Evolutionary conservation across 2,329 filamentous ascomycete species (phyloP).

Genomic region (Cadophora sp.): DNA sequence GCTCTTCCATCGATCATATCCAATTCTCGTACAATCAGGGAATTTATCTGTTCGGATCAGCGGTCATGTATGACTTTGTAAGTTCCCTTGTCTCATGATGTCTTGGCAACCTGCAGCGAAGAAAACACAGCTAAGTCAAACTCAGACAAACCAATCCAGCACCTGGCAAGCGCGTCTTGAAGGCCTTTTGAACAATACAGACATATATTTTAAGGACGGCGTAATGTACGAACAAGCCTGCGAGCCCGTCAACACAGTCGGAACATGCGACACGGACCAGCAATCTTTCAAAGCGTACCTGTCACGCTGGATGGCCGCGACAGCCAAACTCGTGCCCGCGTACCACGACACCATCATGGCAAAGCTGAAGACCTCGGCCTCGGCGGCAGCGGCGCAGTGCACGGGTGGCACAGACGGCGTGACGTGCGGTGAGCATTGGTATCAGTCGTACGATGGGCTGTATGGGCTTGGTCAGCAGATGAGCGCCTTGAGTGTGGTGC

Average conservation of each 20-base stretch:
- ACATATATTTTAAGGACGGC: conserved; percentile 61
- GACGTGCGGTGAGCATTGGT: conserved; percentile 68
- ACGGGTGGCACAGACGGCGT: conserved; percentile 61
- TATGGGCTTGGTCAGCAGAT: conserved; percentile 74
- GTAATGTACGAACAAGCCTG: conserved; percentile 56
- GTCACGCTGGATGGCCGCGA: conserved; percentile 65
- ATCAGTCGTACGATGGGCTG: conserved; percentile 58
- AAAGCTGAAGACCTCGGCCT: conserved; percentile 59
- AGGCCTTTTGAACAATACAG: conserved; percentile 58
- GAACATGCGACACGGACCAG: conserved; percentile 67
- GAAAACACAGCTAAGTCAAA: conserved; percentile 19
- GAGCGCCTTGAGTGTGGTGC: conserved; percentile 68
- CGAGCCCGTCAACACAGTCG: conserved; percentile 51
- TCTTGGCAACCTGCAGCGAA: conserved; percentile 1
- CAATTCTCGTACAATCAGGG: conserved; percentile 76
- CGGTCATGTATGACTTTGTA: conserved; percentile 56
- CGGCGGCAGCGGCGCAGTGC: conserved; percentile 62
- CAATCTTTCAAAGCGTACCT: conserved; percentile 70
- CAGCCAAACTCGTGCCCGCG: conserved; percentile 68
- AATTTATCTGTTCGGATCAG: conserved; percentile 65
- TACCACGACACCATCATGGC: conserved; percentile 60
- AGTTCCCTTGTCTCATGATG: conserved; percentile 31
- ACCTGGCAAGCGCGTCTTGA: conserved; percentile 64
- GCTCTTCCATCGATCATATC: conserved; percentile 61
- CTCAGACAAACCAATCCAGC: conserved; percentile 38